Base-by-base conservation (phyloP, 1,284 basidiomycete species). In the Ustilago nuda region DNA sequence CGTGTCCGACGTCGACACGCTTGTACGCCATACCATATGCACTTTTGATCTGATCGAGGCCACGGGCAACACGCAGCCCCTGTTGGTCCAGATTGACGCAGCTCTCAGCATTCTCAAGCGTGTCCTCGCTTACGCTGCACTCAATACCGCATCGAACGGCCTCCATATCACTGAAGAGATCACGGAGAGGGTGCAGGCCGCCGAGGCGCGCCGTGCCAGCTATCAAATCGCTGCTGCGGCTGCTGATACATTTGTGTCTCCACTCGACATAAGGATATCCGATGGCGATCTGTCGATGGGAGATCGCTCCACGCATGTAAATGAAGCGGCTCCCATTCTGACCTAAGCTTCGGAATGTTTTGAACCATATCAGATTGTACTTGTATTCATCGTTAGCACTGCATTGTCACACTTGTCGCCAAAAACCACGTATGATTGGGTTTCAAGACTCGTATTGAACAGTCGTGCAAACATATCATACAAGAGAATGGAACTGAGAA, bases 61-160 rank as follows among this genome's bases (percentile, higher is more conserved):
- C 2, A 59, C 71, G 12, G 39, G 48, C 3, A 23, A 56, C 17
- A 37, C 30, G 2, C 53, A 71, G 43, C 50, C 58, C 8, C 51
- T 66, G 1, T 15, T 63, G 39, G 36, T 51, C 30, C 52, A 58
- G 37, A 48, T 68, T 0, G 68, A 73, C 15, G n/a, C 11, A 23
- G 68, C 59, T 4, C 13, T 73, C 23, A 61, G 8, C 46, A 50
- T 68, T 3, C 55, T 78, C 39, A 74, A 78, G 60, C 56, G 72
- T 11, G 56, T 71, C 5, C 23, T 63, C 23, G 69, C 65, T 4
- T 33, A 56, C 36, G 58, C 56, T 1, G 45, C 53, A n/a, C 33
- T 61, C 23, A 64, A 68, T 48, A 52, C 57, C 12, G 56, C n/a
- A 0, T 2, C 37, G 27, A 61, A 54, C n/a, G 70, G 50, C 8